Percentiles rank a stretch among this genome's conserved stretches.
These are phyloP conservation scores for Citrus trifoliata DNA, from an alignment of 345 rosid species.

Conservation along the genomic window DNA sequence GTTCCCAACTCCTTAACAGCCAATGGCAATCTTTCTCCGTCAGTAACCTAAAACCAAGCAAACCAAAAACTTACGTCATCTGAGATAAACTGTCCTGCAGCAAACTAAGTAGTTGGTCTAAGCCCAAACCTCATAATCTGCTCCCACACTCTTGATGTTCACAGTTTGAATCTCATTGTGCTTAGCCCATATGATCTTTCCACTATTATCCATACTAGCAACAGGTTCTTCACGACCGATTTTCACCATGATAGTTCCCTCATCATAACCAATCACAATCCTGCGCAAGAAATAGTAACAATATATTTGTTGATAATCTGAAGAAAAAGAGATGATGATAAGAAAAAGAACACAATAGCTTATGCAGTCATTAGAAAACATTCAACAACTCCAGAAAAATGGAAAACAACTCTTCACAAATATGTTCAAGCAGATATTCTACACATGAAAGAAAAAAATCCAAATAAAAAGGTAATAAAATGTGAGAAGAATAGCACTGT, in stretches of 20 bases:
- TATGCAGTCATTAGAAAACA: not conserved
- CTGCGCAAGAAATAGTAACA: conserved; percentile 36
- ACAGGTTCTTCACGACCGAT: conserved; percentile 97
- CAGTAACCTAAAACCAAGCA: conserved; percentile 60
- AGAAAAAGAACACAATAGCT: not conserved
- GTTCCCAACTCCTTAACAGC: conserved; percentile 99
- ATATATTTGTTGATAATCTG: not conserved
- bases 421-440: not conserved
- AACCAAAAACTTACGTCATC: conserved; percentile 17
- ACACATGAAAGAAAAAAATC: not conserved
- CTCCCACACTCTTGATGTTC: conserved; percentile 94
- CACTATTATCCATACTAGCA: conserved; percentile 98
- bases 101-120: not conserved
- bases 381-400: not conserved
- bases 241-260: conserved; percentile 99
- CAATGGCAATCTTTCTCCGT: conserved; percentile 98
- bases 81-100: conserved; percentile 14
- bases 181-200: conserved; percentile 99
- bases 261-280: conserved; percentile 97
- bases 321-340: not conserved
- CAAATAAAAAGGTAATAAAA: not conserved
- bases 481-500: not conserved
- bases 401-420: not conserved
- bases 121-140: conserved; percentile 81
- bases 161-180: conserved; percentile 99